These are phyloP conservation scores for Thalia dealbata DNA, from an alignment of 176 grass and related monocot genomes.

Conservation along the genomic window DNA sequence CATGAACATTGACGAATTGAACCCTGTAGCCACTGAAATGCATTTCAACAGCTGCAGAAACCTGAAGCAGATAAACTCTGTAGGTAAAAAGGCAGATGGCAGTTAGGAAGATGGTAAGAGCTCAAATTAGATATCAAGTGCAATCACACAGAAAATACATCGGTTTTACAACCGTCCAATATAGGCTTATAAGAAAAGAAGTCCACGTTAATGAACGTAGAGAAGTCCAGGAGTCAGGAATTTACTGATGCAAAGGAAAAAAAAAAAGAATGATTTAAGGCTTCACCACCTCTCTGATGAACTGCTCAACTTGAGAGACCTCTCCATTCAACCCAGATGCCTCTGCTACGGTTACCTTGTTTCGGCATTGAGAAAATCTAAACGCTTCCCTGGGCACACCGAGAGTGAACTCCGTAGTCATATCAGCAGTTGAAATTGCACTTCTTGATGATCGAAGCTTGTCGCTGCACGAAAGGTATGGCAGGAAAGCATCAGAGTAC, in stretches of 20 bases:
- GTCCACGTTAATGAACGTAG: no score
- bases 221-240: neutral
- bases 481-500: neutral
- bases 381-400: constrained; percentile 61
- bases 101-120: no score
- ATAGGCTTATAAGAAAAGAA: no score
- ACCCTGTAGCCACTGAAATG: neutral
- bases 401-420: constrained; percentile 50
- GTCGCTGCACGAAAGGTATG: constrained; percentile 43
- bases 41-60: neutral
- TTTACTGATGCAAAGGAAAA: neutral
- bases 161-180: no score
- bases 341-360: constrained; percentile 62
- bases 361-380: constrained; percentile 64
- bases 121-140: no score
- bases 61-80: neutral
- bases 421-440: constrained; percentile 66
- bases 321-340: constrained; percentile 54
- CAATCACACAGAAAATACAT: no score
- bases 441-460: constrained; percentile 78
- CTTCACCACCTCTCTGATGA: constrained; percentile 56
- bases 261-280: neutral
- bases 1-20: no score
- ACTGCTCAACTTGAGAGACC: constrained; percentile 40
- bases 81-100: neutral